These are phyloP conservation scores for Diplogelasinospora grovesii DNA, from an alignment of 495 filamentous ascomycete genomes.

Conservation along the genomic window DNA sequence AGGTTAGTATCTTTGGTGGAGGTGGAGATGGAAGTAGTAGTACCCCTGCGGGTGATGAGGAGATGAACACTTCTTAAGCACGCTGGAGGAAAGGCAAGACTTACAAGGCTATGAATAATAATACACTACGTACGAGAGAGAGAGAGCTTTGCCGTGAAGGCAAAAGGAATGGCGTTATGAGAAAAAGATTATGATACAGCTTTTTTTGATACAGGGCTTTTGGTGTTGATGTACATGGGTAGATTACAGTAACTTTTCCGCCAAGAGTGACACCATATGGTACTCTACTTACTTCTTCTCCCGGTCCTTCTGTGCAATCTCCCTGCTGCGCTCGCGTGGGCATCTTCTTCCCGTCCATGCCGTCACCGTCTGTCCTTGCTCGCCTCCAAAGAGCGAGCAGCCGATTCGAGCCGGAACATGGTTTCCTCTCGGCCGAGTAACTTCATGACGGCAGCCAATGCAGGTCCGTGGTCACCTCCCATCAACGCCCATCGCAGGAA, in stretches of 20 bases:
- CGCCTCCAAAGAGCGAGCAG: background rate
- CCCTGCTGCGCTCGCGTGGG: no score
- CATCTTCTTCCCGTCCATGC: no score
- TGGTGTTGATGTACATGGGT: no score
- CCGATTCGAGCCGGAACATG: constrained; percentile 41
- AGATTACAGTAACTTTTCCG: background rate
- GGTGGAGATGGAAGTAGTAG: constrained; percentile 3
- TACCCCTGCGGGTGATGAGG: background rate
- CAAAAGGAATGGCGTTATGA: no score
- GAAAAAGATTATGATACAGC: no score
- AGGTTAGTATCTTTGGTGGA: constrained; percentile 83
- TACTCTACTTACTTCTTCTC: no score
- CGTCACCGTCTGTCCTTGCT: background rate
- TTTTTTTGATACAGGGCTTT: no score
- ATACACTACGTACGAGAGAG: no score
- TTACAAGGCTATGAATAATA: no score
- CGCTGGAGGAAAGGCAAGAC: background rate
- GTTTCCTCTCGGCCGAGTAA: constrained; percentile 58
- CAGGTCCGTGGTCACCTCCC: constrained; percentile 52
- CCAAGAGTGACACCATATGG: no score
- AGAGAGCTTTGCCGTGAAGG: no score
- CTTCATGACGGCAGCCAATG: constrained; percentile 50
- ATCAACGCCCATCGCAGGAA: constrained; percentile 64
- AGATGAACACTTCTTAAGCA: background rate
- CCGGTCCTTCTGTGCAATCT: no score